Conservation (phyloP, 768 basidiomycete genomes). For the Panellus pusillus region DNA sequence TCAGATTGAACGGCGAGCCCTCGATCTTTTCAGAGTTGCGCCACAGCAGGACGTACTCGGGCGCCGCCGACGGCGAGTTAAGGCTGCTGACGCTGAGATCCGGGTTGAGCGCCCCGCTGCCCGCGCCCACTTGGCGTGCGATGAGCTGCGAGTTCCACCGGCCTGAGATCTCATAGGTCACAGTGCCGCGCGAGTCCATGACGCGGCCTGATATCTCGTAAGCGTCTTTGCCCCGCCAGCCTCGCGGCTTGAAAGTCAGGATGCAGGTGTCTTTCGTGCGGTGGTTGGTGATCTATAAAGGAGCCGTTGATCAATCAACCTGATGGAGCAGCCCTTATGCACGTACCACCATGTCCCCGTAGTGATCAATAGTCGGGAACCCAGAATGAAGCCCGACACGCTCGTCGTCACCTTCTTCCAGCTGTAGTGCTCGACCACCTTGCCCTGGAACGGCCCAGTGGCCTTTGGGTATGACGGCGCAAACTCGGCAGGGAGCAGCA, state of each 20-base stretch:
- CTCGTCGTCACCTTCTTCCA: conserved; percentile 96
- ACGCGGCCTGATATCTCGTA: conserved; percentile 92
- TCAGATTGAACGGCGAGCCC: conserved; percentile 89
- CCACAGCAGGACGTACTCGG: conserved; percentile 88
- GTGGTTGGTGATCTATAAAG: conserved; percentile 75
- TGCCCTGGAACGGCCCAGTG: conserved; percentile 41
- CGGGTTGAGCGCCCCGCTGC: conserved; percentile 63
- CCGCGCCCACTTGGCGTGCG: conserved; percentile 68
- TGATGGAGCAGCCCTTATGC: neutral
- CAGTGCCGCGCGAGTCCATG: conserved; percentile 57
- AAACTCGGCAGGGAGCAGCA: conserved; percentile 70
- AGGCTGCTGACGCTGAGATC: conserved; percentile 60
- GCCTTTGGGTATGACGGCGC: conserved; percentile 64
- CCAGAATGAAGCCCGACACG: conserved; percentile 91
- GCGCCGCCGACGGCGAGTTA: conserved; percentile 42
- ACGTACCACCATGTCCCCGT: conserved; percentile 91
- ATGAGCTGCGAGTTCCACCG: conserved; percentile 96
- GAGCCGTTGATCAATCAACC: conserved; percentile 1
- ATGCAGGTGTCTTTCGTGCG: conserved; percentile 85
- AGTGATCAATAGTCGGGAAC: conserved; percentile 88
- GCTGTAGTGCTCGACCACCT: conserved; percentile 85
- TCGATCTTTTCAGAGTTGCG: conserved; percentile 82
- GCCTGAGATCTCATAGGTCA: conserved; percentile 88
- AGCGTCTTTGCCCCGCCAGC: conserved; percentile 91
- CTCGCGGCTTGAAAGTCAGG: conserved; percentile 93